Conservation (phyloP, 768 basidiomycete species). For the Mycena galopus region DNA sequence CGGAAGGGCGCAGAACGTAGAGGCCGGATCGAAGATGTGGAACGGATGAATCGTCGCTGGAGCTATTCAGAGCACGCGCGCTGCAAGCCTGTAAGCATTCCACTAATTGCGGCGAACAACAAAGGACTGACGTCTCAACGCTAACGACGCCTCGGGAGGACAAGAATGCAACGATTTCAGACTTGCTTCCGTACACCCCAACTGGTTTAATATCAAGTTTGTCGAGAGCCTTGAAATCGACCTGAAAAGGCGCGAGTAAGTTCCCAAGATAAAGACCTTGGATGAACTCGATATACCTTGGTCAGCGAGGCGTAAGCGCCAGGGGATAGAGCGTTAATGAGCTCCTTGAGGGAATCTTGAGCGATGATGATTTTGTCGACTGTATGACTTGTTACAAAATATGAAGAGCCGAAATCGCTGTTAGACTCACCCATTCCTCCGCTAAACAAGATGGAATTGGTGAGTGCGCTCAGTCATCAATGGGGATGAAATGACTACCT, state of each 20-base stretch:
- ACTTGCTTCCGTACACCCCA: conserved; percentile 70
- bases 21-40: conserved; percentile 62
- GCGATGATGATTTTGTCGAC: conserved; percentile 76
- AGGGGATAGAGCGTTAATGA: conserved; percentile 63
- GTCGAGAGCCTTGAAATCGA: conserved; percentile 69
- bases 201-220: conserved; percentile 58
- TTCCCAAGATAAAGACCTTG: background rate
- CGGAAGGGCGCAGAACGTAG: conserved; percentile 53
- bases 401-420: background rate
- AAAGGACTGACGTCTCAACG: conserved; percentile 52
- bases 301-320: conserved; percentile 68
- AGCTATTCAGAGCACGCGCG: conserved; percentile 16
- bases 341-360: conserved; percentile 60
- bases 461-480: background rate
- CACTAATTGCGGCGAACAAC: background rate
- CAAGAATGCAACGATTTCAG: conserved; percentile 63
- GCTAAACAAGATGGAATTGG: conserved; percentile 20
- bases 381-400: conserved; percentile 34
- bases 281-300: conserved; percentile 37
- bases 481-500: conserved; percentile 34
- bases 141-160: conserved; percentile 51
- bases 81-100: conserved; percentile 18
- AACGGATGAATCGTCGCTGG: conserved; percentile 35
- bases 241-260: conserved; percentile 29
- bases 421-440: conserved; percentile 62